Evolutionary conservation across 768 basidiomycete genomes (phyloP), one percentile per base, ranked within the genome.

Genomic region (Lentinula lateritia): DNA sequence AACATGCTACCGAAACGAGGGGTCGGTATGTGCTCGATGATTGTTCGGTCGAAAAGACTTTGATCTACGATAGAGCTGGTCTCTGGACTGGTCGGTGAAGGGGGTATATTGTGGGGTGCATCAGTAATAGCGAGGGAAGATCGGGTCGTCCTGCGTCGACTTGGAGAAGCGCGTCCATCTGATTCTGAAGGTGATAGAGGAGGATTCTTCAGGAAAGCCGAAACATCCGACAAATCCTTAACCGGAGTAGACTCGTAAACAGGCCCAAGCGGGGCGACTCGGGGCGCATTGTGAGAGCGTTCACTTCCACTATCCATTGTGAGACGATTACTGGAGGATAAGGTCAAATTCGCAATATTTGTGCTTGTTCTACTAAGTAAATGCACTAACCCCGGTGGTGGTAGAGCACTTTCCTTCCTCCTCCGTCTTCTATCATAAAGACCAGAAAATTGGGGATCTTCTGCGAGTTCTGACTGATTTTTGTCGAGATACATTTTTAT

Each of bases 401-500:
- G 50, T 10, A 42, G 34, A 3, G 34, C 53, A 48, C 42, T 52
- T 46, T 58, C 32, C 62, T 64, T 60, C 56, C 77, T 70, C 65
- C 76, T 75, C 68, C 77, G 74, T 65, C 76, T 73, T 60, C 73
- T 48, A 9, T 48, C 71, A 63, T 76, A 87, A 16, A 90, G 74
- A 18, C 88, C 87, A 5, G 80, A 62, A 66, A 88, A 90, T 1
- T 61, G 67, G 16, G 85, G 81, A 54, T 87, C 75, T 34, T 86
- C 83, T 65, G 85, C 85, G 28, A 89, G 76, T 18, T 72, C 67
- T 38, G 75, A 65, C 54, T 83, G 82, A 67, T 89, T 76, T 41
- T 69, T 65, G 52, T 88, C 86, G 16, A 90, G 80, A 63, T 88
- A 79, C 61, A 74, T 80, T 66, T 83, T 87, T 63, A 90, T 87